Evolutionary conservation across 306 rosid genomes (phyloP).

Genomic region (Inga laurina): DNA sequence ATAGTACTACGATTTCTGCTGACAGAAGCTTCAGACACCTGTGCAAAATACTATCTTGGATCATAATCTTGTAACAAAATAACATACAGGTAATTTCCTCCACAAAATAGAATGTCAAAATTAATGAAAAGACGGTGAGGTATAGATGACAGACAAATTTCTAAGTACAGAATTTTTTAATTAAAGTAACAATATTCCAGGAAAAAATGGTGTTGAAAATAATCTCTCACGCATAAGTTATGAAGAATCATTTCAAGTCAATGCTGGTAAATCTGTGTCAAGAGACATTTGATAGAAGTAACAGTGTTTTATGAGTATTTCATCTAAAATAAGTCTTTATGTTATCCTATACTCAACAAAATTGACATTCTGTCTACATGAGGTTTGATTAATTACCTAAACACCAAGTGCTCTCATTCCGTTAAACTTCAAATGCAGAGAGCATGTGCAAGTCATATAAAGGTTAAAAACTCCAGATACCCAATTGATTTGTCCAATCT

Average conservation of each 20-base stretch:
- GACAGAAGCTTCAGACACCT: constrained; percentile 99
- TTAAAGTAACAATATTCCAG: not conserved
- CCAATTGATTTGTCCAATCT: not conserved
- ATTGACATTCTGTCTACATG: not conserved
- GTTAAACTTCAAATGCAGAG: not conserved
- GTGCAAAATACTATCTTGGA: constrained; percentile 34
- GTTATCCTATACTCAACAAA: not conserved
- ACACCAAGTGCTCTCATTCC: not conserved
- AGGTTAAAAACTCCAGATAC: not conserved
- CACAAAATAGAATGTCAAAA: not conserved
- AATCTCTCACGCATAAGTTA: not conserved
- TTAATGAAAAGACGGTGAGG: not conserved
- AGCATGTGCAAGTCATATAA: not conserved
- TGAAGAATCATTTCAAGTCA: not conserved
- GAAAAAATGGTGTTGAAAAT: not conserved
- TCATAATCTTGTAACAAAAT: constrained; percentile 31
- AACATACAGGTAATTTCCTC: not conserved
- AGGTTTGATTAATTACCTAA: not conserved
- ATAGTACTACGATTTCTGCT: constrained; percentile 99
- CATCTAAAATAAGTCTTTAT: not conserved
- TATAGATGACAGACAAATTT: not conserved
- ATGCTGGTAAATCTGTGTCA: not conserved
- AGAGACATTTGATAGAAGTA: not conserved
- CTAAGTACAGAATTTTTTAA: not conserved
- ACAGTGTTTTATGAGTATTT: not conserved